These are phyloP conservation scores for Triangularia verruculosa DNA, from an alignment of 2,329 filamentous ascomycete species.

Conservation along the genomic window DNA sequence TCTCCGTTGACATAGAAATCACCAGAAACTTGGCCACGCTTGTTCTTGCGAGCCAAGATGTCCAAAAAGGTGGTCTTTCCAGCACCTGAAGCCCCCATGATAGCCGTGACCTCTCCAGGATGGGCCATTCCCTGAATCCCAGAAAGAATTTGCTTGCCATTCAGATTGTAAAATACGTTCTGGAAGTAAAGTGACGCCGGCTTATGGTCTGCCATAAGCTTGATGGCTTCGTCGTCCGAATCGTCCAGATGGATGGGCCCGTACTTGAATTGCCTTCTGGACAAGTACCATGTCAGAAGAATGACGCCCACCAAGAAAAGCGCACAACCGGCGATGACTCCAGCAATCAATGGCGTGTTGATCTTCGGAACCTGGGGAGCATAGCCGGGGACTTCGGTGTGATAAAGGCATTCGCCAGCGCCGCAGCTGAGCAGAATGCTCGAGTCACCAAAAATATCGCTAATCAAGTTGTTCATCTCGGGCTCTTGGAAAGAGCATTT, in stretches of 20 bases:
- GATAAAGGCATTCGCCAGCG: conserved; percentile 88
- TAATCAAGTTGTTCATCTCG: conserved; percentile 87
- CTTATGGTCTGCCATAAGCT: conserved; percentile 88
- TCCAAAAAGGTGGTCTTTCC: conserved; percentile 97
- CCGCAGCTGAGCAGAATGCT: conserved; percentile 82
- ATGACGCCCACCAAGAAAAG: conserved; percentile 88
- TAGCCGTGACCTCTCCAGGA: conserved; percentile 92
- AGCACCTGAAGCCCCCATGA: conserved; percentile 97
- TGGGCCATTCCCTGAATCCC: conserved; percentile 82
- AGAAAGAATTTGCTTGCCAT: conserved; percentile 80
- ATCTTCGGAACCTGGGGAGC: conserved; percentile 85
- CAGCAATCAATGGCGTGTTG: conserved; percentile 93
- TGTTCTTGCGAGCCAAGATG: conserved; percentile 95
- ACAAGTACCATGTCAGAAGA: conserved; percentile 81
- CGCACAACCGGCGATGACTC: conserved; percentile 81
- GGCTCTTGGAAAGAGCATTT: conserved; percentile 85
- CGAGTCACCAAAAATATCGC: conserved; percentile 82
- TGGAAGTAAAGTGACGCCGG: conserved; percentile 86
- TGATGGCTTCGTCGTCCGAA: conserved; percentile 81
- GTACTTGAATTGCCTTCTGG: conserved; percentile 66
- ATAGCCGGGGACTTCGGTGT: conserved; percentile 90
- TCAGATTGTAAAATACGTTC: conserved; percentile 80
- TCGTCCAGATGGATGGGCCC: conserved; percentile 82
- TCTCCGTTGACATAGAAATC: conserved; percentile 93
- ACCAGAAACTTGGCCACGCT: conserved; percentile 74